These are phyloP conservation scores for Yamadazyma membranifaciens DNA, from an alignment of 1,139 yeast species.

Conservation along the genomic window DNA sequence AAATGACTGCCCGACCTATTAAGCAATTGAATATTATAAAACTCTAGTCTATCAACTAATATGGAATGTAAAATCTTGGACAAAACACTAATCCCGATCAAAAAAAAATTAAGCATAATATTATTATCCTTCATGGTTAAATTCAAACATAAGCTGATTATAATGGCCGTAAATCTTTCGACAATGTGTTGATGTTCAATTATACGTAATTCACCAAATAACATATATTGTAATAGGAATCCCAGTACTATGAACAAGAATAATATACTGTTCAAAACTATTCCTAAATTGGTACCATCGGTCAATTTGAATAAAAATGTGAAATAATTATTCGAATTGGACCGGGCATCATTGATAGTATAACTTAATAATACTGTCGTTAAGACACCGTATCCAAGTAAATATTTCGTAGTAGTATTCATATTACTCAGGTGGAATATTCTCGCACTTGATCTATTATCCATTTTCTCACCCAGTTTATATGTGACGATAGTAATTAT, in stretches of 20 bases:
- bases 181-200: slow-evolving; percentile 77
- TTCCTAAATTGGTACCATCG: slow-evolving; percentile 33
- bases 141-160: slow-evolving; percentile 61
- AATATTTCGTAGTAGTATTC: slow-evolving; percentile 15
- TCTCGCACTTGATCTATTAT: slow-evolving; percentile 1
- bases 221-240: slow-evolving; percentile 41
- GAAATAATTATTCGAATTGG: slow-evolving; percentile 25
- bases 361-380: slow-evolving; percentile 26
- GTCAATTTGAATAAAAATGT: slow-evolving; percentile 33
- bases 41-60: slow-evolving; percentile 61
- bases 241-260: slow-evolving; percentile 41
- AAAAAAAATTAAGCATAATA: slow-evolving; percentile 45
- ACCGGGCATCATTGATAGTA: slow-evolving; percentile 27
- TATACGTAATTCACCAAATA: slow-evolving; percentile 76
- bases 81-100: slow-evolving; percentile 47
- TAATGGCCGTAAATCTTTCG: slow-evolving; percentile 60
- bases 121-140: slow-evolving; percentile 52
- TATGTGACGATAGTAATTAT: background rate
- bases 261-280: slow-evolving; percentile 31
- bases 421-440: background rate
- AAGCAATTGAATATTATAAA: slow-evolving; percentile 36
- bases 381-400: slow-evolving; percentile 24
- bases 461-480: background rate
- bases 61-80: slow-evolving; percentile 77
- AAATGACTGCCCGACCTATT: slow-evolving; percentile 28